Evolutionary conservation across 441 rosid genomes (phyloP).

Genomic region (Bocquillonia castaneifolia): DNA sequence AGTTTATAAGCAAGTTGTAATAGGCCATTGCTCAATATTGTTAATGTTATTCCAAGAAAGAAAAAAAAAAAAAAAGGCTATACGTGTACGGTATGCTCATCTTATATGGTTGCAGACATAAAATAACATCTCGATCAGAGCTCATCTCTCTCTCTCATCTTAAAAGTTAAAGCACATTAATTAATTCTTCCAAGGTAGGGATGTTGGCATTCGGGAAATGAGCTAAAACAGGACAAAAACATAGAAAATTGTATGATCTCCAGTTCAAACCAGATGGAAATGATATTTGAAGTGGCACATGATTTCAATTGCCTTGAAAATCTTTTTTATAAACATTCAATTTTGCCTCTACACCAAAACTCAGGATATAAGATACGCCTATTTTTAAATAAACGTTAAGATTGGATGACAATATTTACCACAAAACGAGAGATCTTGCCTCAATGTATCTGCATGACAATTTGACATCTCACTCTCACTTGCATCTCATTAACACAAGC

Average conservation of each 20-base stretch:
- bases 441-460: not conserved
- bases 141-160: not conserved
- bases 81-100: too few relatives aligned
- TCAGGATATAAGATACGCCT: not conserved
- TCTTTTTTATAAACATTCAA: not conserved
- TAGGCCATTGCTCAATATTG: not conserved
- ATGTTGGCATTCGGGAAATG: not conserved
- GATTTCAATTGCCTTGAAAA: not conserved
- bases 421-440: not conserved
- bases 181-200: not conserved
- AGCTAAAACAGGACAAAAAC: not conserved
- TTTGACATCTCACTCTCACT: not conserved
- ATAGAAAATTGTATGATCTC: not conserved
- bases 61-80: too few relatives aligned
- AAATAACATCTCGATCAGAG: not conserved
- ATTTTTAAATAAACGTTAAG: not conserved
- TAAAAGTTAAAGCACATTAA: not conserved
- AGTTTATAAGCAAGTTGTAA: too few relatives aligned
- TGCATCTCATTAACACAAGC: constrained; percentile 1
- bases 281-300: not conserved
- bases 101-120: too few relatives aligned
- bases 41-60: not conserved
- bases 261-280: not conserved
- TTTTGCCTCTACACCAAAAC: not conserved
- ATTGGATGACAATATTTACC: constrained; percentile 9